Conservation (phyloP, 2,329 filamentous ascomycete species). For the Colletotrichum siamense region DNA sequence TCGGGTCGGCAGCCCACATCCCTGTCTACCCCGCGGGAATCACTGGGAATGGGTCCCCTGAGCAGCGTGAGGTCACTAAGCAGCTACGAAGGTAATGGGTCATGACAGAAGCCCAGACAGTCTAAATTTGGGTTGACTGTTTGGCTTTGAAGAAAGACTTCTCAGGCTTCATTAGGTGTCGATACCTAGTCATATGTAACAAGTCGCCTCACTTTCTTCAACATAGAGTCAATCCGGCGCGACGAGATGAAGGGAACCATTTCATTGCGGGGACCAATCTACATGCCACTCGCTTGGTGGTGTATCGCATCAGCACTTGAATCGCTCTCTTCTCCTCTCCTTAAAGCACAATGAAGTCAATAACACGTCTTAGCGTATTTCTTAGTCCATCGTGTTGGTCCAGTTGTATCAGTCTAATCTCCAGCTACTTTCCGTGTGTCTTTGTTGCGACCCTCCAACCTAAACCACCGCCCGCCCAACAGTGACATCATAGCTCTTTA, state of each 20-base stretch:
- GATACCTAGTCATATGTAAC: neutral
- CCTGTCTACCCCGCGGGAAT: slow-evolving; percentile 16
- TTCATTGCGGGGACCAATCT: neutral
- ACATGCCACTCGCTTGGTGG: neutral
- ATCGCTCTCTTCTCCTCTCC: neutral
- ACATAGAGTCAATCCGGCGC: neutral
- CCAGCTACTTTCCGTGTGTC: neutral
- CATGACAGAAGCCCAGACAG: neutral
- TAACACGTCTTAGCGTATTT: neutral
- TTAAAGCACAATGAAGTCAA: neutral
- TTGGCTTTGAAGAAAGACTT: neutral
- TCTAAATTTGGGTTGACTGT: neutral
- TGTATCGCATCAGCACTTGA: neutral
- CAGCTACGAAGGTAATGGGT: neutral
- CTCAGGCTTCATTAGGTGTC: neutral
- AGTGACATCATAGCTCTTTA: slow-evolving; percentile 1
- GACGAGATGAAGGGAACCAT: neutral
- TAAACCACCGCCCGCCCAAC: neutral
- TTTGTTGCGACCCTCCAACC: neutral
- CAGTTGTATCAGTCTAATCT: neutral
- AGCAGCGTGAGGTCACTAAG: slow-evolving; percentile 5
- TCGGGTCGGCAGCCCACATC: neutral
- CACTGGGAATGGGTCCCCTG: neutral
- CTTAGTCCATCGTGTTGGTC: neutral
- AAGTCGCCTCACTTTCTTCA: neutral